Evolutionary conservation across 2,329 filamentous ascomycete genomes (phyloP), one percentile per base, ranked within the genome.

Genomic region (Stemphylium vesicarium): DNA sequence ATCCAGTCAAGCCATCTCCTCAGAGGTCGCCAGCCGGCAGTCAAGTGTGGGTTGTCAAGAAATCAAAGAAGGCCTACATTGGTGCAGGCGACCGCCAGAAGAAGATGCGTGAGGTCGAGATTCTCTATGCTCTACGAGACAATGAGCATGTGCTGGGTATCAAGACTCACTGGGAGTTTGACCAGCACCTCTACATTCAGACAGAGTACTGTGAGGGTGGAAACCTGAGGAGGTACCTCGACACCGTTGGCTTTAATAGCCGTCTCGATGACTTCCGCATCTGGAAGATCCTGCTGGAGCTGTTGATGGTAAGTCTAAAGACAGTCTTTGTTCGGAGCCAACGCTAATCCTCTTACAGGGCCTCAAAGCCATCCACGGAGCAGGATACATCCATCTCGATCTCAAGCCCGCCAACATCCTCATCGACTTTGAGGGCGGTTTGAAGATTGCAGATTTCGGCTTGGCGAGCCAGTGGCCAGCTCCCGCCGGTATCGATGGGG

Each of bases 201-300:
- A 98, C 94, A 0, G 95, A 99, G 71, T 98, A 88, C 72, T 99
- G 95, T 70, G 93, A 97, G 73, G 92, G 96, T 72, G 95, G 95
- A 13, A 96, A 91, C 57, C 80, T 99, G 38, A 90, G 96, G 72
- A 84, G 87, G 13, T 99, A 98, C 72, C 82, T 99, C 26, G 84
- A 86, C n/a, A 85, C 89, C 53, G 86, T 92, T 56, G 95, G 95
- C 20, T 84, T 88, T 57, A 92, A 90, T 72, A 93, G 92, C 41
- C 86, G 94, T 65, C 79, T 99, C 62, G 95, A 99, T 76, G 95
- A 98, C 74, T 99, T 99, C 78, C 86, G 95, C 58, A 97, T 98
- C 75, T 99, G 95, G 92, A 99, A 99, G 80, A 94, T 98, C 53
- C 80, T 98, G 66, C 84, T 96, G 37, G 95, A 99, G 75, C 78